These are phyloP conservation scores for Geotrichum cucujoidarum DNA, from an alignment of 1,139 yeast species.

Conservation along the genomic window DNA sequence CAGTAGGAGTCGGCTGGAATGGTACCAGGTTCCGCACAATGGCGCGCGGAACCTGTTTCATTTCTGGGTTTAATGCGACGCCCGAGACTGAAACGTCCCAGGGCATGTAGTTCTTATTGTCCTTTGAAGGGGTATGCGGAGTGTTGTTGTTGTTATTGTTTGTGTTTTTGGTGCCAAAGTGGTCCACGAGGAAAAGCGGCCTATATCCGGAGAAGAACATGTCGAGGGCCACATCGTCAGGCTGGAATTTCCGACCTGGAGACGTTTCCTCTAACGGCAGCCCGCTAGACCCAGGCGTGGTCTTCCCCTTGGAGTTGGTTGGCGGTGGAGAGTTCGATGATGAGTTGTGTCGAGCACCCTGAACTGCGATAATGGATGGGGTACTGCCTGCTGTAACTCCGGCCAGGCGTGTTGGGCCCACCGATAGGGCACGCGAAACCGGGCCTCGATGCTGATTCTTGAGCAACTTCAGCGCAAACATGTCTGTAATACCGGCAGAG, in stretches of 20 bases:
- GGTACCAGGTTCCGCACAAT: constrained; percentile 23
- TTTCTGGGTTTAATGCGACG: constrained; percentile 22
- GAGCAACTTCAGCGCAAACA: too few species aligned
- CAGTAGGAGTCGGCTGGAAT: constrained; percentile 18
- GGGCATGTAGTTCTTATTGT: constrained; percentile 19
- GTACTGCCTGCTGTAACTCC: not conserved
- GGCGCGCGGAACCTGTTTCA: constrained; percentile 24
- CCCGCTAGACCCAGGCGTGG: constrained; percentile 2
- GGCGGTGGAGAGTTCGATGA: constrained; percentile 18
- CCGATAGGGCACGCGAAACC: too few species aligned
- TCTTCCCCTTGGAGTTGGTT: constrained; percentile 7
- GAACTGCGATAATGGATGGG: not conserved
- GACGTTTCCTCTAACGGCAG: constrained; percentile 9
- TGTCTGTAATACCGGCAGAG: too few species aligned
- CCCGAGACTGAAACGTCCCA: constrained; percentile 25
- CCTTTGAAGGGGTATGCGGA: not conserved
- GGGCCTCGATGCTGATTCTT: too few species aligned
- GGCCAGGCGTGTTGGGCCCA: too few species aligned
- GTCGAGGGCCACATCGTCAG: constrained; percentile 26
- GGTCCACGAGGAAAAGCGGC: constrained; percentile 29
- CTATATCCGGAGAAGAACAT: constrained; percentile 33
- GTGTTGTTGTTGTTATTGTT: not conserved
- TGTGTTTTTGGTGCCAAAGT: constrained; percentile 1
- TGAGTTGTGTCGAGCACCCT: constrained; percentile 15
- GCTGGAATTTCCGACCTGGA: constrained; percentile 8